Evolutionary conservation across 306 rosid species (phyloP), one percentile per base, ranked within the genome.

Genomic region (Casuarina cunninghamiana): DNA sequence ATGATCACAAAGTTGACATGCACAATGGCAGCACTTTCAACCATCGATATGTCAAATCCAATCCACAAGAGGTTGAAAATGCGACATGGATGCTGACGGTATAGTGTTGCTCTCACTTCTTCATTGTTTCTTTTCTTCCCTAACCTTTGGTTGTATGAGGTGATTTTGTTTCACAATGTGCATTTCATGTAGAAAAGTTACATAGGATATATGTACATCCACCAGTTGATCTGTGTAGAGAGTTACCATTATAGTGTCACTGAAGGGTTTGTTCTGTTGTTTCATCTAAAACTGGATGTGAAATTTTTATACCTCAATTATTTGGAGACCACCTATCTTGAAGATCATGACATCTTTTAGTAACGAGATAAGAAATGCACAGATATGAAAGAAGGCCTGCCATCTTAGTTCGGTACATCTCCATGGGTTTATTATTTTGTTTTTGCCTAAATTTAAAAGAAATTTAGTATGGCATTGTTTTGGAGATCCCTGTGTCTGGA

Each of bases 41-140:
- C 84, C 98, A 94, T 83, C 96, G 98, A 11, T 91, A 94, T 37
- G 98, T 94, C 83, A 94, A 94, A 84, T 91, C 97, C 74, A 91
- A 94, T 82, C 97, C 98, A 10, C 97, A 91, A 80, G 97, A 94
- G 83, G 97, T 94, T 62, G 98, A 94, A 91, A 94, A 94, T 46
- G 98, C 98, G 26, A 94, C 98, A 2, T 94, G 98, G 97, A 91
- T 94, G 97, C 84, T 94, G 69, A 94, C 98, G 97, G 98, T 93
- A 90, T 55, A 71, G 32, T 81, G 79, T 79, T 83, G 0, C 75
- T 38, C 37, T 63, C 3, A 3, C 10, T 79, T 54, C 37, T 13
- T 67, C 35, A 63, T 19, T 73, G 51, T 35, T 44, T 4, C 67
- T 67, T 49, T 26, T 5, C 68, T 44, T 49, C 50, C 69, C 42